A percentile compares a stretch with the other conserved stretches of the same genome.
phyloP scores from a whole-genome alignment of 1,284 basidiomycete species.

The Rhodofomes roseus region DNA sequence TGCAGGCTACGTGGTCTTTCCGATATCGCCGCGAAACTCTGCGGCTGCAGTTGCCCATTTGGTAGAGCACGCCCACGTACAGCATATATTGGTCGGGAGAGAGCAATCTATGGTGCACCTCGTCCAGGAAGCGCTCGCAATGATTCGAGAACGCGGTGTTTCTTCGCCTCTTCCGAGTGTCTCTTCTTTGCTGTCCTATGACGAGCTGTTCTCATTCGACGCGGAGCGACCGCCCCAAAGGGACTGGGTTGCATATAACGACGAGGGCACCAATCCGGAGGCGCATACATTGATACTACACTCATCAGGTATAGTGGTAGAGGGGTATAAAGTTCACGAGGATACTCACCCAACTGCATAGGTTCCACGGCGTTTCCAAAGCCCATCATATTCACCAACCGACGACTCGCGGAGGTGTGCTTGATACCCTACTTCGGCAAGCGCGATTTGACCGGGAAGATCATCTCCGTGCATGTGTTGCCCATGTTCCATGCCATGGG shows the following conservation, averaged over 20 bases:
- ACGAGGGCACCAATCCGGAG: too few species aligned
- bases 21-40: conserved; percentile 37
- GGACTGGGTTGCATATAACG: too few species aligned
- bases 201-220: background rate
- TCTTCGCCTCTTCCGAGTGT: background rate
- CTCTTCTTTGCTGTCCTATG: background rate
- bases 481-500: conserved; percentile 22
- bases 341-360: conserved; percentile 18
- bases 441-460: conserved; percentile 13
- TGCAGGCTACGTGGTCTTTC: conserved; percentile 27
- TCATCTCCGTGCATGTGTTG: conserved; percentile 16
- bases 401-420: conserved; percentile 4
- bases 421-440: conserved; percentile 8
- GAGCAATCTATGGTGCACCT: too few species aligned
- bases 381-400: conserved; percentile 14
- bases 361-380: conserved; percentile 26
- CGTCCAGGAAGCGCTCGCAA: too few species aligned
- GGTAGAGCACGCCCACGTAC: conserved; percentile 21
- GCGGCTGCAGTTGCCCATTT: conserved; percentile 32
- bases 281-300: too few species aligned
- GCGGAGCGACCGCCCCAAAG: background rate
- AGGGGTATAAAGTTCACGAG: too few species aligned
- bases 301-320: too few species aligned
- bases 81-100: conserved; percentile 13
- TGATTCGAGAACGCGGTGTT: too few species aligned